A percentile compares a stretch with the other conserved stretches of the same genome.
phyloP scores from a whole-genome alignment of 2,329 filamentous ascomycete species.

The Colletotrichum paranaense region DNA sequence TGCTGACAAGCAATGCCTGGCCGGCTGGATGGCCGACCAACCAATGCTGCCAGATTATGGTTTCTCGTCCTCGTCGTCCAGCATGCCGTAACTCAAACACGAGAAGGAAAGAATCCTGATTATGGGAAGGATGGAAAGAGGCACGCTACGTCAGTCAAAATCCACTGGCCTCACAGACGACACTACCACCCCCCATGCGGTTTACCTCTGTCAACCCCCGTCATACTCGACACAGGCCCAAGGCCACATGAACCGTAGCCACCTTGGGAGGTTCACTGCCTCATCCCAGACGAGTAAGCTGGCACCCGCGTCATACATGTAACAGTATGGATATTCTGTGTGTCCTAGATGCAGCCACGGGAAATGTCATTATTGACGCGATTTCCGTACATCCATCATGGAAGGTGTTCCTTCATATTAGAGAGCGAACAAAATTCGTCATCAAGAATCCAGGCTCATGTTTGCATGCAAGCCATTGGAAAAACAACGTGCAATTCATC shows the following conservation, averaged over 20 bases:
- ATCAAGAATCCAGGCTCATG: slow-evolving; percentile 22
- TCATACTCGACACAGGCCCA: slow-evolving; percentile 10
- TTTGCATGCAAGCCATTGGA: slow-evolving; percentile 7
- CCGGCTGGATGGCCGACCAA: slow-evolving; percentile 27
- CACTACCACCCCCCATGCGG: slow-evolving; percentile 9
- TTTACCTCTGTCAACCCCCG: not conserved
- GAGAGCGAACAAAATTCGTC: slow-evolving; percentile 18
- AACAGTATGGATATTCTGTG: slow-evolving; percentile 1
- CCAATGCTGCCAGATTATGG: not conserved
- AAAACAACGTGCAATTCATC: not conserved
- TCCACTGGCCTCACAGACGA: slow-evolving; percentile 10
- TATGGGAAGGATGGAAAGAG: slow-evolving; percentile 2
- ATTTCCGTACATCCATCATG: slow-evolving; percentile 10
- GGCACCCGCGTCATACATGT: slow-evolving; percentile 35
- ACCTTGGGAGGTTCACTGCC: not conserved
- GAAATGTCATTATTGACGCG: slow-evolving; percentile 18
- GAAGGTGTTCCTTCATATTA: slow-evolving; percentile 22
- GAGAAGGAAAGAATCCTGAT: slow-evolving; percentile 11
- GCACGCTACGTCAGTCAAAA: slow-evolving; percentile 34
- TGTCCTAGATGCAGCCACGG: not conserved
- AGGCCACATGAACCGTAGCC: slow-evolving; percentile 14
- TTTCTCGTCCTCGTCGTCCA: not conserved
- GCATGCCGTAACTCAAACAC: not conserved
- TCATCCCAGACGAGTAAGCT: slow-evolving; percentile 4
- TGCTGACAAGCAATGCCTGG: slow-evolving; percentile 22